Evolutionary conservation across 176 grass and related monocot genomes (phyloP).

Genomic region (Musa itinerans): DNA sequence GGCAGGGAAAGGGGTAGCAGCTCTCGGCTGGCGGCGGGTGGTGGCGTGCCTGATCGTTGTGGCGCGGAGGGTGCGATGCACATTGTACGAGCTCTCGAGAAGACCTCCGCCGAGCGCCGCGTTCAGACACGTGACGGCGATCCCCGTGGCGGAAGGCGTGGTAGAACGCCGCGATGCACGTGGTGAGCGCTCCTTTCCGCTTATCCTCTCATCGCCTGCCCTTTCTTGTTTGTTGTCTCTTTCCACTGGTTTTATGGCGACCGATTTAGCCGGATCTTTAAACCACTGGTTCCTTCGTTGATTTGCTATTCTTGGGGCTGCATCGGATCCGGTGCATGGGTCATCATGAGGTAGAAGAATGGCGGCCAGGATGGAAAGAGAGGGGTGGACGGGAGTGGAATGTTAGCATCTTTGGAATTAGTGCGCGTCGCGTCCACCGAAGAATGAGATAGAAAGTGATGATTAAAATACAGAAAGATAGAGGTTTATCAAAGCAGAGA

Average conservation of each 20-base stretch:
- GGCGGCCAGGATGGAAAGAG: background rate
- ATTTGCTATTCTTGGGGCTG: background rate
- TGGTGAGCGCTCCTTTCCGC: background rate
- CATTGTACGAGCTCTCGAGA: background rate
- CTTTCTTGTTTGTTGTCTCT: too few relatives aligned
- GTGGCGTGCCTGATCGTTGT: background rate
- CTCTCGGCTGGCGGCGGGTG: background rate
- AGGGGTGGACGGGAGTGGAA: background rate
- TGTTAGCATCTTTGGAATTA: background rate
- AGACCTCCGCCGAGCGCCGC: background rate
- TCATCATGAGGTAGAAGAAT: background rate
- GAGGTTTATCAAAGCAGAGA: background rate
- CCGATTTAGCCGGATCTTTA: background rate
- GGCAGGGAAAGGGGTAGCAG: background rate
- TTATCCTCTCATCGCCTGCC: background rate
- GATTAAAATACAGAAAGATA: background rate
- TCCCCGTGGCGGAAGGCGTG: constrained; percentile 1
- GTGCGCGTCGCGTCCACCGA: background rate
- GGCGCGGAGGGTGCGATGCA: background rate
- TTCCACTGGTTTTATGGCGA: background rate
- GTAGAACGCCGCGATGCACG: background rate
- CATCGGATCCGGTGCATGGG: background rate
- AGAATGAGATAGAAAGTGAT: background rate
- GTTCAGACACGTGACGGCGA: constrained; percentile 2
- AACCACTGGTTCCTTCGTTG: background rate